These are phyloP conservation scores for Ceratocystis colombiana DNA, from an alignment of 2,329 filamentous ascomycete species.

Conservation along the genomic window DNA sequence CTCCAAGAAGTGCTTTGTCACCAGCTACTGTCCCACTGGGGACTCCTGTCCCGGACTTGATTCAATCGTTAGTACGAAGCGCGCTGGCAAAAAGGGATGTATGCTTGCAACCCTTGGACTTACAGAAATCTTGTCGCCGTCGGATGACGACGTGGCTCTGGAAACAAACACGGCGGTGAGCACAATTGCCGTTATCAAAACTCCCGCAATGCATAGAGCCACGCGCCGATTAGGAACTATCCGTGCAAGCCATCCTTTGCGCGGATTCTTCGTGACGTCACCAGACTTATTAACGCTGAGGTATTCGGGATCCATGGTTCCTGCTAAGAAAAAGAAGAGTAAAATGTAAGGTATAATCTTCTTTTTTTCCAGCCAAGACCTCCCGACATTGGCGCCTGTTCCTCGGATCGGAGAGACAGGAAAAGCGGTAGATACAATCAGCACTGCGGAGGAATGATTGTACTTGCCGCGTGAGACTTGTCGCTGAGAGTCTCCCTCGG, in stretches of 20 bases:
- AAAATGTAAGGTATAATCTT: not conserved
- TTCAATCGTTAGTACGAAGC: not conserved
- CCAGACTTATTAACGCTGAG: not conserved
- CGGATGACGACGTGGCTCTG: not conserved
- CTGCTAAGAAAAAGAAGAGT: not conserved
- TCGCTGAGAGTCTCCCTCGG: not conserved
- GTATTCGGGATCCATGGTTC: not conserved
- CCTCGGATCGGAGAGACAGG: not conserved
- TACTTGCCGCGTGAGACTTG: not conserved
- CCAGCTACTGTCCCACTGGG: slow-evolving; percentile 7
- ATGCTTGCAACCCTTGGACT: not conserved
- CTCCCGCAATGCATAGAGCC: not conserved
- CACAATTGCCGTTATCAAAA: not conserved
- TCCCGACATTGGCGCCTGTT: not conserved
- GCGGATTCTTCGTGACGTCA: not conserved
- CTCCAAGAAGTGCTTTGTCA: slow-evolving; percentile 13
- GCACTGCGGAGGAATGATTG: not conserved
- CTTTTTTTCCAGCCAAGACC: not conserved
- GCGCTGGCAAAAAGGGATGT: not conserved
- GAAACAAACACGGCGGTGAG: not conserved
- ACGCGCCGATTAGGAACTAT: not conserved
- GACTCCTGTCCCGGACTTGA: slow-evolving; percentile 15
- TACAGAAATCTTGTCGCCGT: not conserved
- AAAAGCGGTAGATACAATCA: not conserved
- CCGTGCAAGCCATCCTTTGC: not conserved